A percentile compares a stretch with the other conserved stretches of the same genome.
Conservation (phyloP, 208 protist genomes). For the Endotrypanum monterogeii region DNA sequence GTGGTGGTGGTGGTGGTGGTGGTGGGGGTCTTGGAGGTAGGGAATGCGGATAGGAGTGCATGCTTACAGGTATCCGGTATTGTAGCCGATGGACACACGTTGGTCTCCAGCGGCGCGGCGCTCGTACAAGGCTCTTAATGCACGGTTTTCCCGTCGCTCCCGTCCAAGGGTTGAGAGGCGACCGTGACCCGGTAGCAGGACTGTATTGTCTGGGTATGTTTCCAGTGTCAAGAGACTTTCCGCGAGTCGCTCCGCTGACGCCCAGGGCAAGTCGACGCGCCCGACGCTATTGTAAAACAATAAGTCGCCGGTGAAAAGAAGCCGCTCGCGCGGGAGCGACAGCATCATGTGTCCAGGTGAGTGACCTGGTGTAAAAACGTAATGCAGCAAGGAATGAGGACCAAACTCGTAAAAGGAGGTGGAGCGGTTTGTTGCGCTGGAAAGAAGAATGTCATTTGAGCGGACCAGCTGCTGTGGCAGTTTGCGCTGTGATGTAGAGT, state of each 20-base stretch:
- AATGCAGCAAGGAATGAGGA: constrained; percentile 70
- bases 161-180: constrained; percentile 84
- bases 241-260: constrained; percentile 72
- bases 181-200: constrained; percentile 85
- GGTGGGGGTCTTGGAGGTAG: too few species aligned
- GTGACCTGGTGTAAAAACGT: constrained; percentile 90
- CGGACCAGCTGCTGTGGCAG: constrained; percentile 51
- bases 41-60: neutral
- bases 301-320: constrained; percentile 87
- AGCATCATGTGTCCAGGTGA: constrained; percentile 92
- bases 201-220: constrained; percentile 77
- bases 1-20: too few species aligned
- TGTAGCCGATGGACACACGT: constrained; percentile 76
- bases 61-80: constrained; percentile 76
- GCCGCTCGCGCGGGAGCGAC: constrained; percentile 71
- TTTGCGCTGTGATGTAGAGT: neutral
- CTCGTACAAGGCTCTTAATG: constrained; percentile 75
- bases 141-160: constrained; percentile 77
- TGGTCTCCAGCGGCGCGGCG: constrained; percentile 62
- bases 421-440: constrained; percentile 75
- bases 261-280: constrained; percentile 89
- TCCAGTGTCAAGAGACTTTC: constrained; percentile 81
- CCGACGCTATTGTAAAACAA: constrained; percentile 86
- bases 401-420: constrained; percentile 86
- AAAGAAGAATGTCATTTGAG: constrained; percentile 70